phyloP scores from a whole-genome alignment of 768 basidiomycete species.

The Porpolomopsis calyptriformis region DNA sequence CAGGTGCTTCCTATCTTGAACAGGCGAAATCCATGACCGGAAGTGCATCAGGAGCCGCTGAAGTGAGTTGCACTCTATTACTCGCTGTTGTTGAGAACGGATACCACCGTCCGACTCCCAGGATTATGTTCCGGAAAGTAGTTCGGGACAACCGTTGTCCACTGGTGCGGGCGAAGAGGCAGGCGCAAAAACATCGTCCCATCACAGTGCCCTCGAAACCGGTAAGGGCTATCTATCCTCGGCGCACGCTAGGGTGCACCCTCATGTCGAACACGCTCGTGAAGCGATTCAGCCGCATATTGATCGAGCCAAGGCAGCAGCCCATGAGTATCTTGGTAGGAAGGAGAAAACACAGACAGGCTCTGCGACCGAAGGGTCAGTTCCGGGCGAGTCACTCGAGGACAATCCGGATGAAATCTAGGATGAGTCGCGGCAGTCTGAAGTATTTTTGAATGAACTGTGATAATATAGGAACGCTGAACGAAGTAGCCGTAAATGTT shows the following conservation, averaged over 20 bases:
- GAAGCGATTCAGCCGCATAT: conserved; percentile 28
- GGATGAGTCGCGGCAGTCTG: neutral
- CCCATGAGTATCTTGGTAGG: conserved; percentile 22
- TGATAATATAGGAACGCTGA: too few species aligned
- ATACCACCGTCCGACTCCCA: conserved; percentile 5
- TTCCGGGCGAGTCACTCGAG: too few species aligned
- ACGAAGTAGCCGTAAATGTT: too few species aligned
- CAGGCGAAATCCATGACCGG: conserved; percentile 42
- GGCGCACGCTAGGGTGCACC: conserved; percentile 26
- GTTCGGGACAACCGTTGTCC: too few species aligned
- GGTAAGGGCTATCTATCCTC: conserved; percentile 22
- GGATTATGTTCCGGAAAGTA: conserved; percentile 13
- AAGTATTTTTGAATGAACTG: neutral
- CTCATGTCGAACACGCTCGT: conserved; percentile 31
- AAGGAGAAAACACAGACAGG: neutral
- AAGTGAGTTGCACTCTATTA: conserved; percentile 20
- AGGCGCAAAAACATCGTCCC: conserved; percentile 16
- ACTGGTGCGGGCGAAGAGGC: conserved; percentile 2
- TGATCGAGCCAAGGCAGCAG: conserved; percentile 27
- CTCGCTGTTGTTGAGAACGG: neutral
- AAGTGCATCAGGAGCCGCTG: conserved; percentile 33
- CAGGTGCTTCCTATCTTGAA: conserved; percentile 40
- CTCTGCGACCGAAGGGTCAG: neutral
- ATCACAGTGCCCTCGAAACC: conserved; percentile 24
- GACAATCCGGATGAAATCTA: too few species aligned